These are phyloP conservation scores for Golubevia pallescens DNA, from an alignment of 1,284 basidiomycete species.

Conservation along the genomic window DNA sequence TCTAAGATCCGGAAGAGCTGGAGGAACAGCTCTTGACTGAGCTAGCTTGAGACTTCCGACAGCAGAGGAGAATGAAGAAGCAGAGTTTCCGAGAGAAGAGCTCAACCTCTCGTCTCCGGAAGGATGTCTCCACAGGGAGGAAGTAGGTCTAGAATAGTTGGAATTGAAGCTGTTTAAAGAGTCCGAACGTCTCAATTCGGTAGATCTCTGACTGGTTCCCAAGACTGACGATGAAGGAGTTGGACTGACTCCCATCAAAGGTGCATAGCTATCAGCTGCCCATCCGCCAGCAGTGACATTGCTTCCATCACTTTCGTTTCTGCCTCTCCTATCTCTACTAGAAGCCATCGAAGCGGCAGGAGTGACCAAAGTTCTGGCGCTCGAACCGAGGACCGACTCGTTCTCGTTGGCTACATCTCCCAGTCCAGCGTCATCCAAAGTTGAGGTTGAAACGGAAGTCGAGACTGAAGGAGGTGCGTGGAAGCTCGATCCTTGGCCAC, in stretches of 20 bases:
- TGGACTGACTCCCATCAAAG: not conserved
- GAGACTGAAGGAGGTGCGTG: conserved; percentile 31
- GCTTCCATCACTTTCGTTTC: conserved; percentile 4
- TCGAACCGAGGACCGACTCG: conserved; percentile 31
- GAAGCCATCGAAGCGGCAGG: not conserved
- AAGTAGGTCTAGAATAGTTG: not conserved
- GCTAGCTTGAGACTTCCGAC: conserved; percentile 35
- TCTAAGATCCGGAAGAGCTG: not conserved
- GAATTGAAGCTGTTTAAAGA: not conserved
- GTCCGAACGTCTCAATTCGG: not conserved
- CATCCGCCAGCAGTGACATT: not conserved
- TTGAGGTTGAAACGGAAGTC: conserved; percentile 32
- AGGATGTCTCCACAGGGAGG: not conserved
- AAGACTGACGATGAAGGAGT: not conserved
- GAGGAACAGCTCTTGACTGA: conserved; percentile 19
- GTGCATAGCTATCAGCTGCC: not conserved
- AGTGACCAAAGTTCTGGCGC: conserved; percentile 27
- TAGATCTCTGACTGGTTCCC: not conserved
- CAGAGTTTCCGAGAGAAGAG: not conserved
- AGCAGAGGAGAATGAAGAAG: conserved; percentile 7
- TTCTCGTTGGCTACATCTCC: conserved; percentile 37
- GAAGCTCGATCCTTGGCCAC: conserved; percentile 15
- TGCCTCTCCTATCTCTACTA: conserved; percentile 5
- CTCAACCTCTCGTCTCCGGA: not conserved
- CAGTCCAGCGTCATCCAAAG: conserved; percentile 5